Conservation (phyloP, 257 asterid genomes). For the Osmanthus fragrans region DNA sequence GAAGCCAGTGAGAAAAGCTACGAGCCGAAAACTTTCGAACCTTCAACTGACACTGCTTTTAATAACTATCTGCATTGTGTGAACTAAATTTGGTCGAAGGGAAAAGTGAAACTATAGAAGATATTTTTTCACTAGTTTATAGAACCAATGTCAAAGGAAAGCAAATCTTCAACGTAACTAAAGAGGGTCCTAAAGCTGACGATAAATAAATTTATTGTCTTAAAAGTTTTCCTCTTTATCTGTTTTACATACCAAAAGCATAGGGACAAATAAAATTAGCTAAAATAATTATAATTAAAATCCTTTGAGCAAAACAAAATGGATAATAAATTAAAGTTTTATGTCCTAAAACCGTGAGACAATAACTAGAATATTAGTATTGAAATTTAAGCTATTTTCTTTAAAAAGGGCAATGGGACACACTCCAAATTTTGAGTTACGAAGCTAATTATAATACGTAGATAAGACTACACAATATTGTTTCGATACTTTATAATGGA, state of each 20-base stretch:
- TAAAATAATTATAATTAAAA: not conserved
- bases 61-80: no score
- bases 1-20: no score
- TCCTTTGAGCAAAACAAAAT: not conserved
- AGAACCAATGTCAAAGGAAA: not conserved
- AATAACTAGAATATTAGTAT: not conserved
- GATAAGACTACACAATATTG: no score
- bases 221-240: not conserved
- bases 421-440: no score
- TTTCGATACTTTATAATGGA: no score
- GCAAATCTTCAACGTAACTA: not conserved
- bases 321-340: not conserved
- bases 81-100: no score
- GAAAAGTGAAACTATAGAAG: no score
- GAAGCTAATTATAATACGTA: no score
- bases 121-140: no score
- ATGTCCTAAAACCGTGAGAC: not conserved
- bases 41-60: no score
- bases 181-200: not conserved
- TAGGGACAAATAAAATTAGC: not conserved
- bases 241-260: not conserved
- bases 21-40: no score
- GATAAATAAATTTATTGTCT: not conserved
- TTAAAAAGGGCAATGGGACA: no score
- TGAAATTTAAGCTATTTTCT: not conserved